Conservation (phyloP, 2,329 filamentous ascomycete species). For the Xylaria sp. region DNA sequence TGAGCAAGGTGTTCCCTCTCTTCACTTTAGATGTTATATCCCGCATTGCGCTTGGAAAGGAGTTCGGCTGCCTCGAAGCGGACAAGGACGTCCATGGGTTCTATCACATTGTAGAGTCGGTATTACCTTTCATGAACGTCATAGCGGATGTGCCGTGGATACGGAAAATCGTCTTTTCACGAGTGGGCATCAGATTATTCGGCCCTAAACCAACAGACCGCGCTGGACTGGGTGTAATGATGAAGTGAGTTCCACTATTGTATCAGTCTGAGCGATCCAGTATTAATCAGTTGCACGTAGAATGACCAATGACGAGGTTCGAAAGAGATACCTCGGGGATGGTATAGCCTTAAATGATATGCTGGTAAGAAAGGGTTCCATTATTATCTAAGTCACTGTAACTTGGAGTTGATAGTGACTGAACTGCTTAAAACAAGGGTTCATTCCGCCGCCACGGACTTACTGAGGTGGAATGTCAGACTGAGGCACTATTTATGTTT, state of each 20-base stretch:
- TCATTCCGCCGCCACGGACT: conserved; percentile 51
- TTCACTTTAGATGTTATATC: conserved; percentile 46
- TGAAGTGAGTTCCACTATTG: conserved; percentile 36
- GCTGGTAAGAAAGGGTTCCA: conserved; percentile 36
- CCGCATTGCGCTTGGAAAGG: conserved; percentile 41
- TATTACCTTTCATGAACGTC: conserved; percentile 28
- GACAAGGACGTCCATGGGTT: conserved; percentile 41
- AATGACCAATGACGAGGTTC: conserved; percentile 28
- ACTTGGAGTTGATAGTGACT: neutral
- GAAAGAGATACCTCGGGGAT: conserved; percentile 21
- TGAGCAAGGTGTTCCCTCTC: conserved; percentile 34
- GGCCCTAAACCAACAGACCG: conserved; percentile 41
- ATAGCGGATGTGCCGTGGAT: conserved; percentile 39
- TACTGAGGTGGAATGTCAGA: conserved; percentile 46
- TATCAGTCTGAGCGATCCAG: neutral
- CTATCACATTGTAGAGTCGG: conserved; percentile 21
- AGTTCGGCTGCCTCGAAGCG: conserved; percentile 42
- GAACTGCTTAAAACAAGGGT: conserved; percentile 36
- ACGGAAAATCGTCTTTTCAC: conserved; percentile 38
- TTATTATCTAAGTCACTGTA: neutral
- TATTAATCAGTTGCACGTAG: conserved; percentile 19
- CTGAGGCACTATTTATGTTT: conserved; percentile 48
- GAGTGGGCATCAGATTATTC: conserved; percentile 33
- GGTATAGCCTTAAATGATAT: conserved; percentile 31
- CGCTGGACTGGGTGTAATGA: conserved; percentile 38